phyloP scores from a whole-genome alignment of 2,329 filamentous ascomycete genomes.

The Scedosporium aurantiacum region DNA sequence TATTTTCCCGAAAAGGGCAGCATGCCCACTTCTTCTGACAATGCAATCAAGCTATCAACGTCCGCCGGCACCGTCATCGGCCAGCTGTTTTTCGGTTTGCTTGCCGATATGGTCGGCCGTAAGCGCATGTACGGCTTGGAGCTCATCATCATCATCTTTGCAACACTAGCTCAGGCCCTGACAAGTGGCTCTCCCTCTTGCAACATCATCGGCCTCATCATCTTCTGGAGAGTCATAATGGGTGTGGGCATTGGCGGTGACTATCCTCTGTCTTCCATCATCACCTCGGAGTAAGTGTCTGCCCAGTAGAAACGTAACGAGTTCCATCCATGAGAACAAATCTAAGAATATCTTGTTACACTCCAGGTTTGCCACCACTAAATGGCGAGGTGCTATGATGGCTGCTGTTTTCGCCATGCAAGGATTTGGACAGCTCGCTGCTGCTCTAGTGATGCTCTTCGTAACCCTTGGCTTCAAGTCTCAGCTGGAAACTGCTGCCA shows the following conservation, averaged over 20 bases:
- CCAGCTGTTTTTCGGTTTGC: constrained; percentile 67
- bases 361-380: constrained; percentile 57
- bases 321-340: no score
- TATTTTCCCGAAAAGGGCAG: no score
- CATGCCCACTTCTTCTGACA: no score
- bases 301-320: constrained; percentile 8
- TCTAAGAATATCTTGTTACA: no score
- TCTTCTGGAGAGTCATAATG: constrained; percentile 77
- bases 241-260: constrained; percentile 38
- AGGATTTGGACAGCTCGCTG: constrained; percentile 67
- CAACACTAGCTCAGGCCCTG: constrained; percentile 61
- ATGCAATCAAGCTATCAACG: no score
- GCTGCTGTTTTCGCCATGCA: constrained; percentile 80
- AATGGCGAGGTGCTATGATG: constrained; percentile 82
- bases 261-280: constrained; percentile 72
- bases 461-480: constrained; percentile 61
- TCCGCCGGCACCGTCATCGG: constrained; percentile 62
- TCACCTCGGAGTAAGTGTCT: constrained; percentile 59
- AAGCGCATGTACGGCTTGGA: constrained; percentile 66
- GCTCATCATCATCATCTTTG: constrained; percentile 69
- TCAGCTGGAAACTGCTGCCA: constrained; percentile 41
- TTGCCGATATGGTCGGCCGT: constrained; percentile 68
- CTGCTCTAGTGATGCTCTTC: constrained; percentile 66
- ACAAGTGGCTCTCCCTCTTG: constrained; percentile 52
- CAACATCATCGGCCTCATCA: constrained; percentile 53